phyloP scores from a whole-genome alignment of 805 yeast species.

The Teunomyces aglyptinius region DNA sequence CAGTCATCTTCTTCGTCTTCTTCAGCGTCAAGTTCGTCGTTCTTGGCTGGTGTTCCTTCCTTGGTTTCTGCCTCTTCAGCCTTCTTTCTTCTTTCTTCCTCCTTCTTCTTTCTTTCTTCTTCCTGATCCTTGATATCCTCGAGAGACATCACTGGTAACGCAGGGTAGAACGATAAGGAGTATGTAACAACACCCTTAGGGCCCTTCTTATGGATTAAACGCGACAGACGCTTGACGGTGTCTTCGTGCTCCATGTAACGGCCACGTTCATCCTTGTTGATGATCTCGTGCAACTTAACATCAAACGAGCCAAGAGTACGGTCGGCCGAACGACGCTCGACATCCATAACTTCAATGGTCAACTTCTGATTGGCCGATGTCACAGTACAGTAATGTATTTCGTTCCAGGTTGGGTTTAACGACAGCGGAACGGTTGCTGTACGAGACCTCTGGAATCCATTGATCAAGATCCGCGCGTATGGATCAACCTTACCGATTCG shows the following conservation, averaged over 20 bases:
- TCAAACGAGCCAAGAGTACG: conserved; percentile 84
- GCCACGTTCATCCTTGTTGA: conserved; percentile 66
- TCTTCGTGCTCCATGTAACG: conserved; percentile 57
- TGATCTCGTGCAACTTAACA: conserved; percentile 62
- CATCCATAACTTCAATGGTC: conserved; percentile 90
- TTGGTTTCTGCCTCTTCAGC: conserved; percentile 26
- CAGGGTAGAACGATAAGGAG: conserved; percentile 78
- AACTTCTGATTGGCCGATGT: conserved; percentile 80
- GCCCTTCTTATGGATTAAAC: conserved; percentile 72
- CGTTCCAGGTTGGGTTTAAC: conserved; percentile 81
- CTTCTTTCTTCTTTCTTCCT: conserved; percentile 32
- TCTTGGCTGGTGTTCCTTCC: conserved; percentile 23
- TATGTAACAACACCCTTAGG: conserved; percentile 79
- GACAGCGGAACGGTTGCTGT: conserved; percentile 68
- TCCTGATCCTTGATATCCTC: conserved; percentile 65
- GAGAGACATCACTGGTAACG: conserved; percentile 72
- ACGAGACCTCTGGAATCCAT: conserved; percentile 73
- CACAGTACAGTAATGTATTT: conserved; percentile 76
- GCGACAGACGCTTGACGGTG: conserved; percentile 54
- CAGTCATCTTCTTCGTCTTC: conserved; percentile 23
- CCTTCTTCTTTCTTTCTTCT: conserved; percentile 15
- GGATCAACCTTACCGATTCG: conserved; percentile 92
- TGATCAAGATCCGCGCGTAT: conserved; percentile 74
- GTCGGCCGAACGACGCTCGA: conserved; percentile 74
- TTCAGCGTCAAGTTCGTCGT: conserved; percentile 33